Evolutionary conservation across 176 grass and related monocot genomes (phyloP), one percentile per base, ranked within the genome.

Genomic region (Oryza officinalis): DNA sequence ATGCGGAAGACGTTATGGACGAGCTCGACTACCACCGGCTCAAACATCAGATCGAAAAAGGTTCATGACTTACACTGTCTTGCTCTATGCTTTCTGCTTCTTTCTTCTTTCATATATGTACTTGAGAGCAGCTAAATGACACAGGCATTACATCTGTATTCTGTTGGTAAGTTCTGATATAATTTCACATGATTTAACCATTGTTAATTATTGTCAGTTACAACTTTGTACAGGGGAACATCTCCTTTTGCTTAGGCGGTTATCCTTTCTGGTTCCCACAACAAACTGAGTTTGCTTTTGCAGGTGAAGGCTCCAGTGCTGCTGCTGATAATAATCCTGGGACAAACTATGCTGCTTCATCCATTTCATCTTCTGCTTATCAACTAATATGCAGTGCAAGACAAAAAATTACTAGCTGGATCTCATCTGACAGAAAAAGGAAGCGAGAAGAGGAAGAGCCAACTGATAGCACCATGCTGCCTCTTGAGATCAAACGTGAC

Each of bases 11-110:
- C 0, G 7, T 85, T 1, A 77, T 85, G 63, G 72, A 85, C 0
- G 83, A 85, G 63, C 83, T 85, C 0, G 83, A 79, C 4, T 79
- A 85, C 67, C 79, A 69, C 37, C 18, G 83, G 0, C 57, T 83
- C 6, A 6, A 74, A 12, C 80, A 83, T 4, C 54, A 65, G 15
- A 74, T 74, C 57, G 2, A 10, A 72, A 3, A n/a, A 69, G 78
- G 65, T 80, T 43, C 1, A 12, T 18, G 11, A 28, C 11, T 5
- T 5, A 0, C 8, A 7, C 63, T 67, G 14, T 32, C 2, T 13
- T 41, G 4, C 68, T 54, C 30, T 3, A 5, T 37, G 1, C 25
- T 17, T 25, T 0, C 32, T 68, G 20, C 43, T 67, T 80, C 10
- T 20, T 17, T 6, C 13, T 68, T 61, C 10, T 78, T 26, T 26